Conservation (phyloP, 169 alveolate genomes). For the Plasmodium sp. region DNA sequence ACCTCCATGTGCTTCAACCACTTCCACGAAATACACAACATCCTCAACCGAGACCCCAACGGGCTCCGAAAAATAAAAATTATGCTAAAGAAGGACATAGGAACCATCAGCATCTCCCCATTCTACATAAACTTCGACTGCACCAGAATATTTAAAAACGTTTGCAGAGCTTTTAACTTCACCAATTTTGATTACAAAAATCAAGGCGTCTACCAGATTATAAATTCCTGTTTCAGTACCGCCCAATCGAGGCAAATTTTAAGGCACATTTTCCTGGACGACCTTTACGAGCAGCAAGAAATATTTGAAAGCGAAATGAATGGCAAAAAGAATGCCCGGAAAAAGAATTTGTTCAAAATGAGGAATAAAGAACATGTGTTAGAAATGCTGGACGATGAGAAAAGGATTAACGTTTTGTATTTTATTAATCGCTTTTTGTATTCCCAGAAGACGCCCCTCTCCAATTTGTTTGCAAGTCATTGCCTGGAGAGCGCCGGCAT, state of each 20-base stretch:
- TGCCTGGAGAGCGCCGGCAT: neutral
- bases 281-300: conserved; percentile 46
- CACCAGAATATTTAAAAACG: conserved; percentile 20
- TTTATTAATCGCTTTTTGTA: conserved; percentile 64
- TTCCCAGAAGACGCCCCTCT: conserved; percentile 63
- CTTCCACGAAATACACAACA: conserved; percentile 46
- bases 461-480: conserved; percentile 42
- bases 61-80: conserved; percentile 71
- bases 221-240: conserved; percentile 15
- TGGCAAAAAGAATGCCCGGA: conserved; percentile 15
- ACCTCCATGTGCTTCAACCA: conserved; percentile 36
- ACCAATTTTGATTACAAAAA: conserved; percentile 28
- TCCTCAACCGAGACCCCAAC: conserved; percentile 50
- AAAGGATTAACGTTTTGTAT: conserved; percentile 40
- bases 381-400: conserved; percentile 37
- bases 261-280: conserved; percentile 23
- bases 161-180: conserved; percentile 45
- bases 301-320: conserved; percentile 27
- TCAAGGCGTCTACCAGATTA: conserved; percentile 18
- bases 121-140: conserved; percentile 60
- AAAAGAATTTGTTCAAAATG: neutral
- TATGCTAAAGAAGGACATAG: conserved; percentile 55
- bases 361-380: conserved; percentile 10
- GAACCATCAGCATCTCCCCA: conserved; percentile 64
- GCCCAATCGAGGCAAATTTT: neutral